Conservation (phyloP, 2,329 filamentous ascomycete species). For the Cladophialophora yegresii region DNA sequence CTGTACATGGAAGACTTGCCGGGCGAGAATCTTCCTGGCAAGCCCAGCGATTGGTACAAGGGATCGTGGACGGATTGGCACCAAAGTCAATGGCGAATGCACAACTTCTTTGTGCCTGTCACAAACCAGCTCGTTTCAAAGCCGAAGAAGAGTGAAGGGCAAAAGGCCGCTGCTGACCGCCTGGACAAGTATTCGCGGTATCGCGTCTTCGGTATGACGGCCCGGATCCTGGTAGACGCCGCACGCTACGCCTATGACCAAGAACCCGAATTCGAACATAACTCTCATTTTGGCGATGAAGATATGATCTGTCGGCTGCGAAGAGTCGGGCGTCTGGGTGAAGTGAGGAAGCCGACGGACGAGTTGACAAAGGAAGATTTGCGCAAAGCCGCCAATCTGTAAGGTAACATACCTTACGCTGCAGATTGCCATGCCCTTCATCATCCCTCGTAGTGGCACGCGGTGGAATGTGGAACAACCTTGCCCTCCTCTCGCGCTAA, state of each 20-base stretch:
- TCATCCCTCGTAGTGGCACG: neutral
- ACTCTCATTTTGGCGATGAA: constrained; percentile 66
- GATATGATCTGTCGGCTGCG: constrained; percentile 62
- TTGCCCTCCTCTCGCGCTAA: neutral
- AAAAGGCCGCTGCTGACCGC: constrained; percentile 45
- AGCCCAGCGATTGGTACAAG: constrained; percentile 74
- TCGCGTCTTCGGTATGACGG: constrained; percentile 94
- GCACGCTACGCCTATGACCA: constrained; percentile 79
- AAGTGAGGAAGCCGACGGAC: constrained; percentile 55
- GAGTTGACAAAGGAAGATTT: constrained; percentile 56
- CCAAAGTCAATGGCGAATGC: constrained; percentile 76
- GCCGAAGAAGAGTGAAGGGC: constrained; percentile 51
- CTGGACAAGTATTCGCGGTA: constrained; percentile 62
- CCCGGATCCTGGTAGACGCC: constrained; percentile 82
- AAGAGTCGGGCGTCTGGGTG: constrained; percentile 58
- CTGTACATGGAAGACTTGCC: constrained; percentile 63
- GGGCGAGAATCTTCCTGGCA: constrained; percentile 45
- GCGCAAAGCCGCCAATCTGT: constrained; percentile 52
- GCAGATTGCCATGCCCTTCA: constrained; percentile 4
- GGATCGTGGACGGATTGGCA: constrained; percentile 81
- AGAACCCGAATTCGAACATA: constrained; percentile 80
- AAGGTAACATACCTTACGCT: constrained; percentile 2
- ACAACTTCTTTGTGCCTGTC: constrained; percentile 89
- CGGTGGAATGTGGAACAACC: constrained; percentile 23
- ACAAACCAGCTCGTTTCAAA: constrained; percentile 68